Evolutionary conservation across 1,284 basidiomycete genomes (phyloP).

Genomic region (Porogramme epimiltina): DNA sequence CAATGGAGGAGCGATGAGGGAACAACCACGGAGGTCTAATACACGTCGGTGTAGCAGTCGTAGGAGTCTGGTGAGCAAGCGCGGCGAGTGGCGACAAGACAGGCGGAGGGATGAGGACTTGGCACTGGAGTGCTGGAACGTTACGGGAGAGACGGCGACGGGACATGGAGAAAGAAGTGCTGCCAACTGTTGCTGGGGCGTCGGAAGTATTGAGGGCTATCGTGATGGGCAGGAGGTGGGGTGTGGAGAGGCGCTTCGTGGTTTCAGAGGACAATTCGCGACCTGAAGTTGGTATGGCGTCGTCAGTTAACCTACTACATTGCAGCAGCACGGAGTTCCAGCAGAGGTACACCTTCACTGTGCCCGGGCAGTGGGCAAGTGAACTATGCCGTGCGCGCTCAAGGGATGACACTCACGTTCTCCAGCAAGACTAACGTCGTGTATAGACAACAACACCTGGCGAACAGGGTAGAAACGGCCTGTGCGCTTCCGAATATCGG

Average conservation of each 20-base stretch:
- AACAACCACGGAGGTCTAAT: constrained; percentile 2
- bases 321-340: not conserved
- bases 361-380: not conserved
- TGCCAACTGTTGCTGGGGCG: not conserved
- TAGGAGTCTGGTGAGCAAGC: constrained; percentile 1
- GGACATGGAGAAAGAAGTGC: constrained; percentile 25
- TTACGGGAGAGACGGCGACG: constrained; percentile 30
- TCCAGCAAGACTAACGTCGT: constrained; percentile 1
- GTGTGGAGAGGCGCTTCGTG: constrained; percentile 1
- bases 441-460: constrained; percentile 15
- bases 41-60: constrained; percentile 1
- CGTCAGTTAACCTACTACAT: too few species aligned
- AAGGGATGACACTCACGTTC: not conserved
- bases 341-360: not conserved
- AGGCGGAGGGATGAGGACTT: constrained; percentile 27
- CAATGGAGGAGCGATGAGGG: constrained; percentile 6
- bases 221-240: not conserved
- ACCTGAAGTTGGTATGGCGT: too few species aligned
- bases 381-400: not conserved
- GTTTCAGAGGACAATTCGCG: too few species aligned
- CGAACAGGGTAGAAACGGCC: constrained; percentile 15
- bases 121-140: constrained; percentile 27
- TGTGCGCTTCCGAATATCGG: constrained; percentile 10
- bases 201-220: not conserved
- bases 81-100: constrained; percentile 5